Base-by-base conservation (phyloP, 805 yeast species). In the Candida krabiensis region DNA sequence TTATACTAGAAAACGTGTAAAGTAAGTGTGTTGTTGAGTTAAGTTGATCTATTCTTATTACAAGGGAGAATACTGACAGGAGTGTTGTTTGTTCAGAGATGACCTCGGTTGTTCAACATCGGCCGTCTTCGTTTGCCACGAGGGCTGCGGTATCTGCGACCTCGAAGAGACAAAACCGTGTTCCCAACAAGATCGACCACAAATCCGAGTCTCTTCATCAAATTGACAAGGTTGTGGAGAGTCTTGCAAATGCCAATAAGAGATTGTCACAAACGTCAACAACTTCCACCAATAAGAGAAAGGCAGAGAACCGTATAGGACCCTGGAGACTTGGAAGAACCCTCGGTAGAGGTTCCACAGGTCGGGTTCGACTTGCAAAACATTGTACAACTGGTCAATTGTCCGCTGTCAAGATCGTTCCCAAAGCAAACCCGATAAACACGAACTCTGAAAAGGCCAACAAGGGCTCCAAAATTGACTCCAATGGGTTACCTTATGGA, bases 261-360 rank as follows among this genome's bases (percentile, higher is more conserved):
- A 40, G 69, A 34, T 53, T 64, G 7, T 60, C 66, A 5, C 60
- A 58, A 55, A 52, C 80, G 56, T 62, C 81, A 64, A 56, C 63
- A 5, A 48, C 49, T 11, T 60, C 65, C 4, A 45, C 51, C 21
- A 52, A 55, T 29, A 64, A 64, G 45, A 41, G 66, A 12, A 63
- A 61, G 37, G 60, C 64, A 3, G 67, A 64, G 42, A 64, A 64
- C 41, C 52, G 56, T 43, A 83, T 86, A 17, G 95, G 95, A 1
- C 95, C 95, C 12, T 86, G 95, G 95, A 75, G 75, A 49, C 66
- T 86, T 37, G 93, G 93, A 14, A 78, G 80, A 53, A 83, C 91
- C 4, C 62, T 86, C 35, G 95, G 95, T 3, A 73, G 85, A 50
- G 95, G 95, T 13, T 86, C 93, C 33, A 83, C 93, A 0, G 91